These are phyloP conservation scores for Carpinus viminea DNA, from an alignment of 306 rosid species.

Conservation along the genomic window DNA sequence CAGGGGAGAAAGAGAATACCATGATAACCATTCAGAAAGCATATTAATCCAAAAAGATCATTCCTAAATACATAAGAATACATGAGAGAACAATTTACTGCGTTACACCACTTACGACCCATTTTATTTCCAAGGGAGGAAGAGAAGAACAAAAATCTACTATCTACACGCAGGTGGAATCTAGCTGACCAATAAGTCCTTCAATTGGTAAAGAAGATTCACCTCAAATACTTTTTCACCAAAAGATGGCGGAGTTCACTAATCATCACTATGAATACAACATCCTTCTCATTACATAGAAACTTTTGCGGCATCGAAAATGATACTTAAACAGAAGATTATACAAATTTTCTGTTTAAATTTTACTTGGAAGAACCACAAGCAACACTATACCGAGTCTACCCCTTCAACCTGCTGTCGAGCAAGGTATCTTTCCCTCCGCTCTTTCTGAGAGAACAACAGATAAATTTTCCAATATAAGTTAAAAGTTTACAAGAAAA, in stretches of 20 bases:
- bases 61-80: too few relatives aligned
- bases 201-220: slow-evolving; percentile 29
- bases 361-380: slow-evolving; percentile 23
- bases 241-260: slow-evolving; percentile 26
- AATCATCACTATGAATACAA: slow-evolving; percentile 23
- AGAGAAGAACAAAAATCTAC: slow-evolving; percentile 28
- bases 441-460: slow-evolving; percentile 67
- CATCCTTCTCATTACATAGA: slow-evolving; percentile 17
- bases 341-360: slow-evolving; percentile 2
- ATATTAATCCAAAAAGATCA: background rate
- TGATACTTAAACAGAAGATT: slow-evolving; percentile 2
- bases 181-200: slow-evolving; percentile 28
- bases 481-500: background rate
- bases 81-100: background rate
- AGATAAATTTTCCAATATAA: slow-evolving; percentile 13
- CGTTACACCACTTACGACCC: slow-evolving; percentile 17
- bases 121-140: slow-evolving; percentile 25
- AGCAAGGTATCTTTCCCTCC: slow-evolving; percentile 96
- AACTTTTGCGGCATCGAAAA: background rate
- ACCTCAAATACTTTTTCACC: slow-evolving; percentile 25
- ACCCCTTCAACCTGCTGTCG: slow-evolving; percentile 81
- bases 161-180: slow-evolving; percentile 44
- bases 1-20: too few relatives aligned
- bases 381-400: slow-evolving; percentile 59
- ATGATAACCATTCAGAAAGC: too few relatives aligned